Evolutionary conservation across 441 rosid species (phyloP), one percentile per base, ranked within the genome.

Genomic region (Gossypium schwendimanii): DNA sequence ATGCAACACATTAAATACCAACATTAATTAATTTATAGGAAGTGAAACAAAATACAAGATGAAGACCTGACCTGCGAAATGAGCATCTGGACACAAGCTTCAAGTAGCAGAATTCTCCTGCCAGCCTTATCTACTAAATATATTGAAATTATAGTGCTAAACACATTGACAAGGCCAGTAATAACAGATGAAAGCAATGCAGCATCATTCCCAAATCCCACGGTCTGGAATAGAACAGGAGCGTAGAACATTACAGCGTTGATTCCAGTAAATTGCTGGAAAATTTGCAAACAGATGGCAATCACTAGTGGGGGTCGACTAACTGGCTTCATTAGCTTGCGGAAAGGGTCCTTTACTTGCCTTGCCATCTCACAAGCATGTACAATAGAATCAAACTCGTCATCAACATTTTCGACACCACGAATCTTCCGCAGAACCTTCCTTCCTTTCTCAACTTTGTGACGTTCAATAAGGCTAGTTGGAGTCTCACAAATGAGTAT

Each of bases 401-500:
- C 78, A 2, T 84, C 87, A 1, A 90, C 79, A 20, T 88, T 63
- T 54, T 86, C 80, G 0, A 80, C 80, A 6, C 89, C 93, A 2
- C 96, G 84, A 67, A 88, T 85, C 84, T 77, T 87, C 72, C 74
- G 73, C 9, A 90, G 86, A 9, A 80, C 83, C 14, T 65, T 66
- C 65, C 68, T 81, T 18, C 90, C 90, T 55, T 83, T 76, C 50
- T 83, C 87, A 3, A 28, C 0, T 49, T 79, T 82, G 18, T 77
- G 28, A 3, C 85, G 77, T 73, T 88, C 93, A 1, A 90, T 75
- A 36, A 90, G 88, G 81, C 96, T 88, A 0, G 89, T 81, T 0
- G 93, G 96, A 5, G 93, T 88, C 73, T 87, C 93, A 20, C 85
- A 83, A 49, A 90, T 83, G 59, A 77, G 52, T 1, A 88, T 20